Conservation (phyloP, 2,329 filamentous ascomycete genomes). For the Fusarium gaditjirri region DNA sequence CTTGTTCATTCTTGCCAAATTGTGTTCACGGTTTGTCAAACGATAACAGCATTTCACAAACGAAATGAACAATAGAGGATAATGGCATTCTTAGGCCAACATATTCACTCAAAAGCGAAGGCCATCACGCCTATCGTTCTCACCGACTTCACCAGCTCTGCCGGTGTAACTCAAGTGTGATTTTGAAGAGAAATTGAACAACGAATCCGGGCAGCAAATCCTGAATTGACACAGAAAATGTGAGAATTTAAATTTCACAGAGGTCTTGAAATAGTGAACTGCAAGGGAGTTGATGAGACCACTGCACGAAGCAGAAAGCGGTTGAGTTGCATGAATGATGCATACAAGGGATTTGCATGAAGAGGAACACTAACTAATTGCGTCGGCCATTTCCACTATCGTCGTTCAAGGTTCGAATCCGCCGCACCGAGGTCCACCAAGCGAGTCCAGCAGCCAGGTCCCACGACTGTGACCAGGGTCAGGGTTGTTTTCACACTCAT, state of each 20-base stretch:
- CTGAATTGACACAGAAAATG: neutral
- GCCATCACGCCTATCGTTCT: neutral
- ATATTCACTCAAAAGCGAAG: neutral
- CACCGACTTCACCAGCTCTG: neutral
- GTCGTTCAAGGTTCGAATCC: conserved; percentile 27
- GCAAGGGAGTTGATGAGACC: conserved; percentile 1
- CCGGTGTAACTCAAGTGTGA: neutral
- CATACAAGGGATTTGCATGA: conserved; percentile 29
- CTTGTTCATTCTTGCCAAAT: neutral
- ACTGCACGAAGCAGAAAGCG: conserved; percentile 13
- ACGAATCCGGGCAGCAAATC: neutral
- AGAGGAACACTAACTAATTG: conserved; percentile 32
- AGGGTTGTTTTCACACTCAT: conserved; percentile 9
- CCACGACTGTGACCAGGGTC: conserved; percentile 29
- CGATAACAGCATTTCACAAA: neutral
- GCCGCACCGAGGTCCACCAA: conserved; percentile 31
- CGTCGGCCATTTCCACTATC: conserved; percentile 36
- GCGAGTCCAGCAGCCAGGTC: conserved; percentile 9
- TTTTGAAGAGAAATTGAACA: neutral
- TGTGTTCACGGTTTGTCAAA: neutral
- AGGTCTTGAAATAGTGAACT: conserved; percentile 2
- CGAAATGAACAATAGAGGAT: no score
- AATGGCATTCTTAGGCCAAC: no score
- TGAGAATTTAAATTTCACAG: neutral
- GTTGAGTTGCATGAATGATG: conserved; percentile 37